A percentile compares a stretch with the other conserved stretches of the same genome.
Conservation (phyloP, 2,329 filamentous ascomycete genomes). For the Ophiobolus disseminans region DNA sequence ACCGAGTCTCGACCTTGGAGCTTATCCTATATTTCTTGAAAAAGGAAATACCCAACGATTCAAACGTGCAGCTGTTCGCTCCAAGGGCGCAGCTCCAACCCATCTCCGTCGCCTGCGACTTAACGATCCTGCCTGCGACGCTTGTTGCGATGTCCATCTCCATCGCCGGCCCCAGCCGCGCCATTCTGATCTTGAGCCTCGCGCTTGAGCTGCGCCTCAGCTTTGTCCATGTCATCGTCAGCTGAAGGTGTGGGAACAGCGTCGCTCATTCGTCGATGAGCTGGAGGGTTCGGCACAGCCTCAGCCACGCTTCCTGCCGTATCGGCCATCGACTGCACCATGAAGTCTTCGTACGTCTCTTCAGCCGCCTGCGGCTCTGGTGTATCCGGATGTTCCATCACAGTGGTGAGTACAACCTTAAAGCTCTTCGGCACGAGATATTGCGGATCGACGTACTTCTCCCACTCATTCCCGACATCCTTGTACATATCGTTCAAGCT, state of each 20-base stretch:
- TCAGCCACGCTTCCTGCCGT: no score
- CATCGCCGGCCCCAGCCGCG: neutral
- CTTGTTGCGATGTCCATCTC: conserved; percentile 9
- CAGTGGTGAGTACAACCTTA: conserved; percentile 13
- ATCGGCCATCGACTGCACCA: neutral
- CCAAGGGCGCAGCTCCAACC: no score
- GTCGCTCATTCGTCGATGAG: no score
- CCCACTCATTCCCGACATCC: conserved; percentile 21
- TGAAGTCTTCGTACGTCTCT: neutral
- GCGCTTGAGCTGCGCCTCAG: neutral
- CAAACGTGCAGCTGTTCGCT: no score
- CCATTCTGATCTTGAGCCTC: neutral
- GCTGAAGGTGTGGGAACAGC: no score
- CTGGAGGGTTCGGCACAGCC: no score
- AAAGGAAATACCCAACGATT: no score
- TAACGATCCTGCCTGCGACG: no score
- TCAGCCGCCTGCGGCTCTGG: neutral
- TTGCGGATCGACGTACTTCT: conserved; percentile 18
- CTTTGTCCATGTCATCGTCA: neutral
- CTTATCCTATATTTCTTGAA: no score
- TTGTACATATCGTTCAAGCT: conserved; percentile 7
- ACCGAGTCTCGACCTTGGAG: no score
- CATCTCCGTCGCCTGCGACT: no score
- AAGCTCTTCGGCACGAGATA: conserved; percentile 18
- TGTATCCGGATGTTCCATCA: neutral